A percentile compares a stretch with the other conserved stretches of the same genome.
Conservation (phyloP, 2,329 filamentous ascomycete genomes). For the Lecanosticta acicola region DNA sequence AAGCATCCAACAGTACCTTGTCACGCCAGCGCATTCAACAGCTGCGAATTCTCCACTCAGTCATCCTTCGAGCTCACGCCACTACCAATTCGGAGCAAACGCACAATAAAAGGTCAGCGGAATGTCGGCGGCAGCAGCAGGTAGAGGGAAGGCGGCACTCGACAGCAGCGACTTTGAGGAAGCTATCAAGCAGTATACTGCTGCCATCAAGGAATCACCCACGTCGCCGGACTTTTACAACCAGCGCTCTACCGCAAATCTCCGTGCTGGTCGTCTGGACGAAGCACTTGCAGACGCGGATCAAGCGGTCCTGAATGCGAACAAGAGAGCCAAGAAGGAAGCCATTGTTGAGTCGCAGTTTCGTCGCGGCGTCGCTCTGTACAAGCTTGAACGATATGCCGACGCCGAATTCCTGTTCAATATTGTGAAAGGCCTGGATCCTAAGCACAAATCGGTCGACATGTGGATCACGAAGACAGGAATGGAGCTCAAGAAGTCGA, state of each 20-base stretch:
- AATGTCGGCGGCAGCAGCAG: slow-evolving; percentile 28
- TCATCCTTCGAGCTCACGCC: neutral
- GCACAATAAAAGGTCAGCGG: neutral
- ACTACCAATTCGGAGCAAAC: neutral
- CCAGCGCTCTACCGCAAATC: slow-evolving; percentile 72
- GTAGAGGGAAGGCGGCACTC: slow-evolving; percentile 57
- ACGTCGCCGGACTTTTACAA: slow-evolving; percentile 73
- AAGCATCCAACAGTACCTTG: neutral
- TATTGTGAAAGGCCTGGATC: slow-evolving; percentile 50
- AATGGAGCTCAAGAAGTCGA: slow-evolving; percentile 46
- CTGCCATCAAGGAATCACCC: slow-evolving; percentile 57
- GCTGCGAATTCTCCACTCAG: no score
- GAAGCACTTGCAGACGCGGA: slow-evolving; percentile 45
- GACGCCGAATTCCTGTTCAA: slow-evolving; percentile 68
- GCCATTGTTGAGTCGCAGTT: slow-evolving; percentile 77
- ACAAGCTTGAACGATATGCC: slow-evolving; percentile 63
- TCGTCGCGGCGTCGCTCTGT: slow-evolving; percentile 68
- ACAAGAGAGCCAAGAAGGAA: slow-evolving; percentile 68
- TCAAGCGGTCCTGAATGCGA: slow-evolving; percentile 55
- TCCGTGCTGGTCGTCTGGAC: slow-evolving; percentile 51
- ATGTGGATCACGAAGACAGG: slow-evolving; percentile 57
- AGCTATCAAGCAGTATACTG: slow-evolving; percentile 63
- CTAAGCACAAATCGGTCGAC: slow-evolving; percentile 48
- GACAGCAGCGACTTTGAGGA: slow-evolving; percentile 57
- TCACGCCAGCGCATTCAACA: no score